A percentile compares a stretch with the other conserved stretches of the same genome.
phyloP scores from a whole-genome alignment of 1,139 yeast genomes.

The Saccharomycopsis hybrid region DNA sequence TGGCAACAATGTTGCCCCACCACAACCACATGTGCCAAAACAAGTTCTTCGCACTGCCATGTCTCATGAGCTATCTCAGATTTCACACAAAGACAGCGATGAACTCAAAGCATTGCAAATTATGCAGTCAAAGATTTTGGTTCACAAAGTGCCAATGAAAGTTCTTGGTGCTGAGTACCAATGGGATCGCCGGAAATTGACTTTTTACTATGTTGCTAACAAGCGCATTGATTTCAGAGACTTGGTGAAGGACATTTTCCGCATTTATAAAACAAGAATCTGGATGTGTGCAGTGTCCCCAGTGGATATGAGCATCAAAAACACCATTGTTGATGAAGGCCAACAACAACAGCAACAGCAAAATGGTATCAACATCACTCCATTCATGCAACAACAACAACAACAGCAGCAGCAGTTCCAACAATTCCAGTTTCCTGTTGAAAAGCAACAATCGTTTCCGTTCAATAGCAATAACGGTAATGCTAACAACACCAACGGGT shows the following conservation, averaged over 20 bases:
- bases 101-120: conserved; percentile 68
- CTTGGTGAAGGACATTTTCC: conserved; percentile 83
- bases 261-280: conserved; percentile 90
- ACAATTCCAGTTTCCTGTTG: no score
- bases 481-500: no score
- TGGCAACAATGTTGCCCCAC: conserved; percentile 31
- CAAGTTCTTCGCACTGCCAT: conserved; percentile 68
- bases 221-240: conserved; percentile 90
- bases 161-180: conserved; percentile 83
- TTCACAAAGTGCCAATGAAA: conserved; percentile 33
- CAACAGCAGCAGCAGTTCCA: no score
- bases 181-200: conserved; percentile 88
- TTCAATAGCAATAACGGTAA: neutral
- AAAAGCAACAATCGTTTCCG: neutral
- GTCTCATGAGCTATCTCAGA: conserved; percentile 52
- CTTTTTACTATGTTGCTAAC: conserved; percentile 69
- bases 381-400: no score
- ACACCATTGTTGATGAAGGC: conserved; percentile 28
- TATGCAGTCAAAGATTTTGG: conserved; percentile 29
- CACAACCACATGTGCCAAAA: conserved; percentile 52
- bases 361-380: no score
- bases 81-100: conserved; percentile 55
- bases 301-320: conserved; percentile 28
- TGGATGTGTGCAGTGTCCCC: conserved; percentile 88
- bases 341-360: no score